Base-by-base conservation (phyloP, 176 grass and related monocot species). In the Avena eriantha region DNA sequence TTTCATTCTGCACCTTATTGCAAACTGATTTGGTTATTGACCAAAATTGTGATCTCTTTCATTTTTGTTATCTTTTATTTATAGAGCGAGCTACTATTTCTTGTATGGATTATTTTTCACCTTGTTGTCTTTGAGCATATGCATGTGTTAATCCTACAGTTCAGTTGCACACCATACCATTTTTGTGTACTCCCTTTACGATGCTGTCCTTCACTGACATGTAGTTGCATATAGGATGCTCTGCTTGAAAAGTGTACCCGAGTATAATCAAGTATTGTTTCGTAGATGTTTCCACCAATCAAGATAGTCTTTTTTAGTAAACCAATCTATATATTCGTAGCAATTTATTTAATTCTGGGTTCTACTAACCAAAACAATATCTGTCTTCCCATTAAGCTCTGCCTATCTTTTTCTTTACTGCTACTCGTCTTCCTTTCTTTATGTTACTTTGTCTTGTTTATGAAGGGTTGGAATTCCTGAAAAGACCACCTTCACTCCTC, bases 401-500 rank as follows among this genome's bases (percentile, higher is more conserved):
- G 6, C 24, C 41, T 50, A 50, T 81, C 45, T 35, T 69, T 69
- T 64, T 29, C 0, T 29, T n/a, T 31, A 65, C 61, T 18, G 64
- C 13, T 68, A 33, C 29, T 68, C 64, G 21, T 39, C 34, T 36
- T 69, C 3, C 58, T 61, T 24, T 18, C 15, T 39, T 69, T 14
- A 72, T 45, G 21, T 15, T 49, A 48, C n/a, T 73, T 73, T 73
- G 3, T 48, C 16, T 72, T 76, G 15, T 47, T 33, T 53, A 53
- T 10, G 47, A 76, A 77, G 74, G 74, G 74, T 77, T 55, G 49
- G 49, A 77, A 77, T 51, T 35, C 49, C 74, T 29, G 29, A 34
- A 34, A 76, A 33, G 26, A 10, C 73, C 23, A 4, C 73, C 48
- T 54, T 29, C 16, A 54, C 67, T 41, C 67, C 67, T 41, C 67